Percentiles rank a stretch among this genome's conserved stretches.
Evolutionary conservation across 371 early-diverging fungal species (phyloP).

Genomic region (Umbelopsis sp.): DNA sequence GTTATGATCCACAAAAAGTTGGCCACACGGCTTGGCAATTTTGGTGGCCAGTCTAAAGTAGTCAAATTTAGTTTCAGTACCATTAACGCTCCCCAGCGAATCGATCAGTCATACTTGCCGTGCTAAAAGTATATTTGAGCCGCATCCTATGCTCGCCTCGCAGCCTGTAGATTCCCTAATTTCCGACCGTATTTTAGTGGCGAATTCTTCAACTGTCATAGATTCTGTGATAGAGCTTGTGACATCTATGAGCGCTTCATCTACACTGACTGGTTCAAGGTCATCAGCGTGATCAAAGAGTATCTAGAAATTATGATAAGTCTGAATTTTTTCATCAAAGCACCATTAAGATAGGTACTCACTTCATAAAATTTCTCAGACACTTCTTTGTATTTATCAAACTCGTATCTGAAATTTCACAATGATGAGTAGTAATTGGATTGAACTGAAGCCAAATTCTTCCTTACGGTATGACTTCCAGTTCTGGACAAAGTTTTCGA

Average conservation of each 20-base stretch:
- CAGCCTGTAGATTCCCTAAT: slow-evolving; percentile 67
- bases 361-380: slow-evolving; percentile 70
- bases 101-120: slow-evolving; percentile 30
- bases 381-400: slow-evolving; percentile 75
- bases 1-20: slow-evolving; percentile 42
- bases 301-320: slow-evolving; percentile 31
- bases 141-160: slow-evolving; percentile 77
- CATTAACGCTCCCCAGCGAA: too few species aligned
- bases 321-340: not conserved
- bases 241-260: slow-evolving; percentile 80
- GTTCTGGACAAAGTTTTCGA: slow-evolving; percentile 61
- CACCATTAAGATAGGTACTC: not conserved
- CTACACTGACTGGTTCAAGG: slow-evolving; percentile 81
- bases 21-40: slow-evolving; percentile 84
- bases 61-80: not conserved
- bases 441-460: too few species aligned
- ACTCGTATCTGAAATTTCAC: slow-evolving; percentile 58
- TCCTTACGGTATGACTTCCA: slow-evolving; percentile 61
- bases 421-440: too few species aligned
- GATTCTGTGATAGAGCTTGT: slow-evolving; percentile 40
- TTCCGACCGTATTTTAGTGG: slow-evolving; percentile 31
- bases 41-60: slow-evolving; percentile 66
- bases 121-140: slow-evolving; percentile 76
- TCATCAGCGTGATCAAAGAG: slow-evolving; percentile 67
- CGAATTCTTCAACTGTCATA: slow-evolving; percentile 38